A percentile compares a stretch with the other conserved stretches of the same genome.
Conservation (phyloP, 2,329 filamentous ascomycete species). For the Monilinia fructigena region DNA sequence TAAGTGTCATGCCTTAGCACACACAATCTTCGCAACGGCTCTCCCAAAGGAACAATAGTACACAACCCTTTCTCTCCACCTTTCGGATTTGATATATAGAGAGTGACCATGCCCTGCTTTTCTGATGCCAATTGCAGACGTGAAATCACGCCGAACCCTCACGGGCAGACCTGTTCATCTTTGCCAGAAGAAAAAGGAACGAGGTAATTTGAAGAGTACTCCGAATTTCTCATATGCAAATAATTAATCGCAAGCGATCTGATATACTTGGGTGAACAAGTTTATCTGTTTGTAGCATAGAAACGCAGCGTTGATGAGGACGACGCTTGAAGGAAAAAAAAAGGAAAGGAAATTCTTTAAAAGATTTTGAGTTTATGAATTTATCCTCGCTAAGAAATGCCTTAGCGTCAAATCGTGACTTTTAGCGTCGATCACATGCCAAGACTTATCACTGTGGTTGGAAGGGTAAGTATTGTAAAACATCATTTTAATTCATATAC, state of each 20-base stretch:
- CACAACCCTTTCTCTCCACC: conserved; percentile 41
- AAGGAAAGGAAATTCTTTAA: conserved; percentile 11
- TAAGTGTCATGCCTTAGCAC: conserved; percentile 65
- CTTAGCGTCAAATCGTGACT: conserved; percentile 4
- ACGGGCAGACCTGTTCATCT: conserved; percentile 65
- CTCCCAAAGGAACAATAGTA: conserved; percentile 70
- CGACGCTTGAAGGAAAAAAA: conserved; percentile 55
- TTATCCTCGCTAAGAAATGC: conserved; percentile 7
- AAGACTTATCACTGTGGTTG: not conserved
- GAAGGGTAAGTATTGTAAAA: too few species aligned
- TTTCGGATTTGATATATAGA: conserved; percentile 37
- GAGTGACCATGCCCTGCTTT: conserved; percentile 62
- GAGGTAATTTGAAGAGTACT: conserved; percentile 77
- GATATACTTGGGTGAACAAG: conserved; percentile 37
- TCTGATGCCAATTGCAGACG: conserved; percentile 92
- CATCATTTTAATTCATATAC: too few species aligned
- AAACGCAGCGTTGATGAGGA: conserved; percentile 92
- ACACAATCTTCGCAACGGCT: conserved; percentile 94
- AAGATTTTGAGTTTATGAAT: conserved; percentile 4
- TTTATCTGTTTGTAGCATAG: conserved; percentile 81
- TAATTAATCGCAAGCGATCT: conserved; percentile 32
- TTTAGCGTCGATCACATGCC: conserved; percentile 3
- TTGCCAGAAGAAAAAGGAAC: conserved; percentile 46
- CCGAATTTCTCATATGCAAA: conserved; percentile 96
- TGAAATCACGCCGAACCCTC: conserved; percentile 79